Conservation (phyloP, 1,139 yeast genomes). For the Pichia sp. region DNA sequence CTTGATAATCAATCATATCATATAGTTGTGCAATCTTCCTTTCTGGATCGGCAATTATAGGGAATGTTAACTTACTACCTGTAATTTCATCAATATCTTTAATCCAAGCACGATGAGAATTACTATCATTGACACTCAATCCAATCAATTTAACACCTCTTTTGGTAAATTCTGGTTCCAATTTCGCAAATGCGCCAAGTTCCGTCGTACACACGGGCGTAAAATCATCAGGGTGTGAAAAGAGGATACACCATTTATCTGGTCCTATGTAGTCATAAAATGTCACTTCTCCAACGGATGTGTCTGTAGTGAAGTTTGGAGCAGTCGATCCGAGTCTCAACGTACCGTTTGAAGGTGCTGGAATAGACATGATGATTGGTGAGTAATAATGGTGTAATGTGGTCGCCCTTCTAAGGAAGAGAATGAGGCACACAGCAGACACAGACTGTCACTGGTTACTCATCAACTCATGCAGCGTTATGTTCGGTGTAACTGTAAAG, state of each 20-base stretch:
- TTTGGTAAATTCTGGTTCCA: slow-evolving; percentile 74
- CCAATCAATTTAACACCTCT: slow-evolving; percentile 75
- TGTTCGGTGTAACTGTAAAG: no score
- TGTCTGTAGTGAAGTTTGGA: slow-evolving; percentile 69
- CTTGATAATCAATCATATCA: slow-evolving; percentile 75
- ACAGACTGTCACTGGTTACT: no score
- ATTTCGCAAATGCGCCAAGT: slow-evolving; percentile 78
- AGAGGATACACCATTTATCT: slow-evolving; percentile 69
- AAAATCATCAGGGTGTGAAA: slow-evolving; percentile 84
- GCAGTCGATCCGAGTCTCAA: slow-evolving; percentile 59
- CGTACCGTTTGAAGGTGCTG: slow-evolving; percentile 22
- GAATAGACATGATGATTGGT: slow-evolving; percentile 22
- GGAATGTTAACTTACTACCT: slow-evolving; percentile 60
- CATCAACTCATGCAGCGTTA: no score
- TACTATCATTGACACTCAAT: slow-evolving; percentile 64
- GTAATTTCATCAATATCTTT: slow-evolving; percentile 77
- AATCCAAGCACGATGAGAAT: slow-evolving; percentile 73
- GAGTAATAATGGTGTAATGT: no score
- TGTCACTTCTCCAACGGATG: slow-evolving; percentile 66
- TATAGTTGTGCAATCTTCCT: slow-evolving; percentile 62
- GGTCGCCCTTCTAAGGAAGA: no score
- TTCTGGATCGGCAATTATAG: slow-evolving; percentile 71
- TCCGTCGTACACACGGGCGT: slow-evolving; percentile 91
- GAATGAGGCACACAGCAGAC: no score
- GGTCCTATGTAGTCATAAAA: slow-evolving; percentile 68